Conservation (phyloP, 306 rosid genomes). For the Vigna unguiculata region DNA sequence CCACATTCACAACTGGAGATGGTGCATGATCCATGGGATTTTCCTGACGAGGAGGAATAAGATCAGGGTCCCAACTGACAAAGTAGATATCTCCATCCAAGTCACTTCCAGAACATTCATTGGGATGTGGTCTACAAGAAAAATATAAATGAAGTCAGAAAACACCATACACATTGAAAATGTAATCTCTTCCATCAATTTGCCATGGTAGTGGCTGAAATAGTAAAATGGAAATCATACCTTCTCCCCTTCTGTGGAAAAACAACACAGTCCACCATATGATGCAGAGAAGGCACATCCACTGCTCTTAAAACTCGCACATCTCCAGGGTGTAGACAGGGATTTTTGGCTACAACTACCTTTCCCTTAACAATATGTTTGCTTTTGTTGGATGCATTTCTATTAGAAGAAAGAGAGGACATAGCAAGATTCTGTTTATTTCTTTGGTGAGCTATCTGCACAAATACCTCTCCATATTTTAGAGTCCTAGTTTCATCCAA, state of each 20-base stretch:
- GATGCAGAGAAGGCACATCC: slow-evolving; percentile 66
- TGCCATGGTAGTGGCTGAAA: background rate
- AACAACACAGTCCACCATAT: slow-evolving; percentile 87
- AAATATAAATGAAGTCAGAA: slow-evolving; percentile 37
- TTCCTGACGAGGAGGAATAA: slow-evolving; percentile 57
- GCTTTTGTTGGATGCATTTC: slow-evolving; percentile 20
- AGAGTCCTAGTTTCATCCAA: slow-evolving; percentile 82
- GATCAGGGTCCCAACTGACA: slow-evolving; percentile 76
- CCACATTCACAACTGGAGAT: slow-evolving; percentile 49
- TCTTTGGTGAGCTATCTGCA: slow-evolving; percentile 40
- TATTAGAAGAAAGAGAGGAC: slow-evolving; percentile 29
- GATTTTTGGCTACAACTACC: slow-evolving; percentile 71
- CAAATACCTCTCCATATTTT: slow-evolving; percentile 83
- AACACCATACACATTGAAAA: slow-evolving; percentile 6
- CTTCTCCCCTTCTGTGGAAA: slow-evolving; percentile 81
- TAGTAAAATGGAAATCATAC: slow-evolving; percentile 39
- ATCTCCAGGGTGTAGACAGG: slow-evolving; percentile 73
- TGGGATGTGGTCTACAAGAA: slow-evolving; percentile 77
- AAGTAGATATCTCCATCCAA: slow-evolving; percentile 81
- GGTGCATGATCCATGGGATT: slow-evolving; percentile 62
- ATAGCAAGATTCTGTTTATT: background rate
- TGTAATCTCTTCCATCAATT: background rate
- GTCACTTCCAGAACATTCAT: slow-evolving; percentile 91
- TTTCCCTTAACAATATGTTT: slow-evolving; percentile 39
- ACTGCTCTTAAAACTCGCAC: slow-evolving; percentile 65